Base-by-base conservation (phyloP, 2,329 filamentous ascomycete species). In the Phialophora macrospora region DNA sequence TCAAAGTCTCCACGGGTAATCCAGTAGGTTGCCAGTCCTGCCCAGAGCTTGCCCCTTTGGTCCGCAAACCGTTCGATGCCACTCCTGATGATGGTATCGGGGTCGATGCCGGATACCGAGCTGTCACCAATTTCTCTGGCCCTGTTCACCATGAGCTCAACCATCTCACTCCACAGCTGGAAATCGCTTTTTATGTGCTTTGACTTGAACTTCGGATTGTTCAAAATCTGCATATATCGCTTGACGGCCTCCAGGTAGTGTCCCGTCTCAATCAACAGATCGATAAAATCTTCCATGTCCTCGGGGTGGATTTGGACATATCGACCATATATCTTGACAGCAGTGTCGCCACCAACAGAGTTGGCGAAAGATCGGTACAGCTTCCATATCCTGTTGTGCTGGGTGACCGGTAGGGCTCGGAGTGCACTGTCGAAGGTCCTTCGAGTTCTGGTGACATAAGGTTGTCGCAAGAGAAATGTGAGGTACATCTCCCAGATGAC, bases 261-360 rank as follows among this genome's bases (percentile, higher is more conserved):
- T 24, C 88, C 88, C 74, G 91, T 89, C 72, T 94, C 88, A 32
- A 91, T 83, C 65, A 99, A 83, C 63, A 98, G 84, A 73, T 96
- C 92, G 71, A 99, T 96, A 72, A 93, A 99, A 71, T 98, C 94
- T 76, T 99, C 95, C 14, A 90, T 88, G 76, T 97, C 92, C 76
- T 98, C 95, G 1, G 95, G 95, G 73, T 97, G 94, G 52, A 97
- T 89, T 78, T 99, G 94, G 87, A 98, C 95, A 78, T 99, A 99
- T 65, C 95, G 87, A 72, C 91, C 87, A 93, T 94, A 99, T 61
- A 98, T 91, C 78, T 90, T 93, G 63, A 98, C 88, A 1, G 94
- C 93, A 2, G 94, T 98, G 66, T 92, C 87, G 48, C 95, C 95
- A 2, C 91, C 92, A 1, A 92, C 93, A 17, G 93, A 96, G 73